These are phyloP conservation scores for Sugiyamaella xylanicola DNA, from an alignment of 1,139 yeast species.

Conservation along the genomic window DNA sequence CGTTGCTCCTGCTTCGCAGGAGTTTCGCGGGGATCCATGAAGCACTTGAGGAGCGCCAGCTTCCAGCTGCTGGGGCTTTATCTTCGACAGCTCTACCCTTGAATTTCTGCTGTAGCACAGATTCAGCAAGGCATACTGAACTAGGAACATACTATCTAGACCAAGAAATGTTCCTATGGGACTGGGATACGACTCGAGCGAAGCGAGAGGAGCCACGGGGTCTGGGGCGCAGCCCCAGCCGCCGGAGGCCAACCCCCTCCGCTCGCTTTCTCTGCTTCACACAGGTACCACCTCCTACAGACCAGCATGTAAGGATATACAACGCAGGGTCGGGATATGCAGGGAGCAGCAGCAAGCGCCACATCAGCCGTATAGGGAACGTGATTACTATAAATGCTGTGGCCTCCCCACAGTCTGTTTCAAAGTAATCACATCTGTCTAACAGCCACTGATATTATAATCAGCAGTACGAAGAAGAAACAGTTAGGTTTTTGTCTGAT, in stretches of 20 bases:
- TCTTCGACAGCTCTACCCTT: background rate
- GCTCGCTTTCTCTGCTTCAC: too few species aligned
- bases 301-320: background rate
- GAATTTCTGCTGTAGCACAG: too few species aligned
- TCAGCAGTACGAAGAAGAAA: background rate
- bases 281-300: background rate
- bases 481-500: too few species aligned
- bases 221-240: background rate
- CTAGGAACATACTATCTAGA: too few species aligned
- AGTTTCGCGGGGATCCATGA: background rate
- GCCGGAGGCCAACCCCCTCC: background rate
- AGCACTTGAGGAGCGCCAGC: background rate
- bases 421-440: too few species aligned
- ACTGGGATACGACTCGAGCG: background rate
- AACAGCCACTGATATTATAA: background rate
- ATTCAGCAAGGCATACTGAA: too few species aligned
- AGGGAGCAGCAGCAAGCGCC: background rate
- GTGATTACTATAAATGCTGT: background rate
- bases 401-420: too few species aligned
- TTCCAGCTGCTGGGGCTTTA: background rate
- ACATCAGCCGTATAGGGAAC: background rate
- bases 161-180: background rate
- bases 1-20: slow-evolving; percentile 11
- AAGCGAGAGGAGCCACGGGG: background rate
- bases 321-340: background rate